These are phyloP conservation scores for Tillandsia leiboldiana DNA, from an alignment of 176 grass and related monocot genomes.

Conservation along the genomic window DNA sequence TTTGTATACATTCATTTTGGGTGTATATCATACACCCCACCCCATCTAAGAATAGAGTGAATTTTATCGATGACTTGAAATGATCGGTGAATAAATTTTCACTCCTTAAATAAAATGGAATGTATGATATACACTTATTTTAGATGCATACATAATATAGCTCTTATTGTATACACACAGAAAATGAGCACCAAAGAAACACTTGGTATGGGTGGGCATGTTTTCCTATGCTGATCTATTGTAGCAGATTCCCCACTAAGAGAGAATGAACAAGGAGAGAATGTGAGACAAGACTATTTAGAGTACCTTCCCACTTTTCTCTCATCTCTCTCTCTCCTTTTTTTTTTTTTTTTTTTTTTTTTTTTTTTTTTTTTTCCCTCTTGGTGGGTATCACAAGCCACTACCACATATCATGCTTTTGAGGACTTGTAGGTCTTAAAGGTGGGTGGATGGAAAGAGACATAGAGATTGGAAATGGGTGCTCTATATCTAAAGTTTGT, in stretches of 20 bases:
- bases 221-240: background rate
- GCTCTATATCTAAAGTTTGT: conserved; percentile 7
- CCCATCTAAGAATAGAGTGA: no score
- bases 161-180: no score
- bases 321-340: background rate
- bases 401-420: background rate
- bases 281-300: background rate
- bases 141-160: no score
- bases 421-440: background rate
- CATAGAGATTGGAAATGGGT: background rate
- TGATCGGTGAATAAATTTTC: no score
- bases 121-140: no score
- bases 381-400: background rate
- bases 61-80: no score
- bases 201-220: background rate
- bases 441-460: background rate
- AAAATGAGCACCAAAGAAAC: background rate
- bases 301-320: background rate
- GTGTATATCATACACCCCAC: no score
- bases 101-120: no score
- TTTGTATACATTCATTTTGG: no score
- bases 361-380: background rate
- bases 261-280: background rate
- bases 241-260: background rate
- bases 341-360: no score